These are phyloP conservation scores for Amanita fuliginea DNA, from an alignment of 768 basidiomycete genomes.

Conservation along the genomic window DNA sequence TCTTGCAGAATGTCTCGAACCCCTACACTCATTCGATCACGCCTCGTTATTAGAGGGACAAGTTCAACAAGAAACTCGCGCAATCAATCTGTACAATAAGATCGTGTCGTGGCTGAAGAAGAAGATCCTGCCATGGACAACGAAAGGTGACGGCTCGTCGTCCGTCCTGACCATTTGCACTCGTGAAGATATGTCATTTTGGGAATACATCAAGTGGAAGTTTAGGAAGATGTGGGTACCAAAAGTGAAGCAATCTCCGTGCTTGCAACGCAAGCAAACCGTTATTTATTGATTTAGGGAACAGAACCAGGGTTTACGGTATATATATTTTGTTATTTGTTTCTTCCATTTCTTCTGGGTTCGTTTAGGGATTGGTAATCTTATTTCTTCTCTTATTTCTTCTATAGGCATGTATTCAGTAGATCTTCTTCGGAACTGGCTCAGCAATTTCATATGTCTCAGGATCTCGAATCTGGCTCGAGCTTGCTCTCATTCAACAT, in stretches of 20 bases:
- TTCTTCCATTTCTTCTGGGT: too few species aligned
- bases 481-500: too few species aligned
- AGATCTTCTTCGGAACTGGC: too few species aligned
- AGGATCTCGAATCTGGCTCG: too few species aligned
- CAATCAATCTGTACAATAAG: background rate
- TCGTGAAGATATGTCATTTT: background rate
- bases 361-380: too few species aligned
- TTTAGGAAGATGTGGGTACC: constrained; percentile 3
- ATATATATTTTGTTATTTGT: too few species aligned
- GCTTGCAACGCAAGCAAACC: background rate
- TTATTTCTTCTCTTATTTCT: too few species aligned
- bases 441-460: too few species aligned
- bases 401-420: too few species aligned
- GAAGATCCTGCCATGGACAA: background rate
- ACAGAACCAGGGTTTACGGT: too few species aligned
- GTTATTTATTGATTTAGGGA: constrained; percentile 1
- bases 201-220: constrained; percentile 1
- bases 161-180: background rate
- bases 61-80: background rate
- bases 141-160: background rate
- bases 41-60: background rate
- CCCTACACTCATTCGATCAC: background rate
- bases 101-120: constrained; percentile 2
- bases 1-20: background rate
- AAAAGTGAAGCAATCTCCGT: background rate